These are phyloP conservation scores for Talaromyces trachyspermus DNA, from an alignment of 495 filamentous ascomycete genomes.

Conservation along the genomic window DNA sequence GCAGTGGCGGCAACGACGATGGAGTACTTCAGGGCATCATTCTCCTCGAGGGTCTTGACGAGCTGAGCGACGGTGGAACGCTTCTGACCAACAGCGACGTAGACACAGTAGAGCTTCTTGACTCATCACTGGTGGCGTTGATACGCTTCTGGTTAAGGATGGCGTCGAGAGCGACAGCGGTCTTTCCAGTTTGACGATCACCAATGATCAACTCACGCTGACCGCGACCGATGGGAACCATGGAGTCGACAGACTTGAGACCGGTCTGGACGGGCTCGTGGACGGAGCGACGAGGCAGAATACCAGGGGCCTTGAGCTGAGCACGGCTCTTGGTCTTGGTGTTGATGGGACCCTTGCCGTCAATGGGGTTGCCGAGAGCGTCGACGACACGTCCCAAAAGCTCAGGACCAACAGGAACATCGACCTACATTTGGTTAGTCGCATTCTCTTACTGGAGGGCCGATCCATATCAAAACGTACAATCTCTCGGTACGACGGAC, in stretches of 20 bases:
- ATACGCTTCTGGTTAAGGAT: conserved; percentile 99
- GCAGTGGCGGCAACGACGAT: conserved; percentile 94
- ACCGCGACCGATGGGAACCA: conserved; percentile 99
- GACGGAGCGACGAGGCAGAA: conserved; percentile 93
- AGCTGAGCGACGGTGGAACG: conserved; percentile 98
- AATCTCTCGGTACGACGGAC: conserved; percentile 99
- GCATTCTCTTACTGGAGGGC: conserved; percentile 5
- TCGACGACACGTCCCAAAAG: conserved; percentile 97
- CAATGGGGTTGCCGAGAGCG: conserved; percentile 96
- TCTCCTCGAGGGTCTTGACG: conserved; percentile 99
- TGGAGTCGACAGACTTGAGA: conserved; percentile 98
- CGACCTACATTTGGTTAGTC: conserved; percentile 57
- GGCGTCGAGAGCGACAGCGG: conserved; percentile 94
- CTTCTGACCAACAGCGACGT: conserved; percentile 99
- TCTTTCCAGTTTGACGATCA: conserved; percentile 99
- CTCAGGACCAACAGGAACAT: conserved; percentile 89
- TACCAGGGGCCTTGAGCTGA: conserved; percentile 97
- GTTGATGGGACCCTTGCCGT: conserved; percentile 96
- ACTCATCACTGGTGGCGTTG: conserved; percentile 84
- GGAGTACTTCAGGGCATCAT: conserved; percentile 98
- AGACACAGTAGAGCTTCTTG: conserved; percentile 99
- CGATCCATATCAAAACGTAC: conserved; percentile 47
- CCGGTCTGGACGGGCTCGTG: conserved; percentile 98
- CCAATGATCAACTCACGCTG: conserved; percentile 99
- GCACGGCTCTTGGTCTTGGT: conserved; percentile 89